Conservation (phyloP, 140 eudicot genomes). For the Erigeron philadelphicus region DNA sequence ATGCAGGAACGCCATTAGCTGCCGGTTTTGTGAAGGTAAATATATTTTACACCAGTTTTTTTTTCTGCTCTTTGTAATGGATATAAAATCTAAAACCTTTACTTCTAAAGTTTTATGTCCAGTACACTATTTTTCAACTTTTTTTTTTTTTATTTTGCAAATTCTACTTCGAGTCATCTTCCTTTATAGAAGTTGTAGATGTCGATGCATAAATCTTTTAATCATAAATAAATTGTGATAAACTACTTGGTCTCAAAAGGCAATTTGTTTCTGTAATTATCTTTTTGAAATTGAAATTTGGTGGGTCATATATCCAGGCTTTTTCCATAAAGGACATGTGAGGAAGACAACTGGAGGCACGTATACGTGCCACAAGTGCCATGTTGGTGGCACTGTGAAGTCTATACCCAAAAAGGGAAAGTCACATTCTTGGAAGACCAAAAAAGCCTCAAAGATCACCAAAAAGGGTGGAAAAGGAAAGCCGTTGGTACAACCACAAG, state of each 20-base stretch:
- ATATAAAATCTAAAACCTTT: constrained; percentile 2
- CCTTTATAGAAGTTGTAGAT: background rate
- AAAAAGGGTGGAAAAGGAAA: constrained; percentile 36
- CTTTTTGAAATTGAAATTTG: background rate
- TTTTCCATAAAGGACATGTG: constrained; percentile 75
- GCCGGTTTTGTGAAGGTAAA: constrained; percentile 78
- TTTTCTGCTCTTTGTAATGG: constrained; percentile 4
- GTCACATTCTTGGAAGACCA: constrained; percentile 30
- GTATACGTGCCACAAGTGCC: constrained; percentile 71
- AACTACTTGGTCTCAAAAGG: background rate
- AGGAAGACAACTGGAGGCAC: constrained; percentile 57
- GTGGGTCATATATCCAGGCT: constrained; percentile 37
- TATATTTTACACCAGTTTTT: background rate
- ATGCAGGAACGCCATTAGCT: constrained; percentile 84
- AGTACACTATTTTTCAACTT: background rate
- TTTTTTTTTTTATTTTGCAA: background rate
- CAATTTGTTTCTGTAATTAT: background rate
- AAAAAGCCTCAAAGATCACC: constrained; percentile 33
- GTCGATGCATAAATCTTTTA: background rate
- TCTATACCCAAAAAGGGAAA: constrained; percentile 34
- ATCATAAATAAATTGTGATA: background rate
- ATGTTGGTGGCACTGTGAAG: constrained; percentile 31
- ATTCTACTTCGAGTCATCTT: background rate
- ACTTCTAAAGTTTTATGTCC: background rate
- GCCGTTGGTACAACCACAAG: constrained; percentile 23